Evolutionary conservation across 2,329 filamentous ascomycete species (phyloP).

Genomic region (Exophiala oligosperma): DNA sequence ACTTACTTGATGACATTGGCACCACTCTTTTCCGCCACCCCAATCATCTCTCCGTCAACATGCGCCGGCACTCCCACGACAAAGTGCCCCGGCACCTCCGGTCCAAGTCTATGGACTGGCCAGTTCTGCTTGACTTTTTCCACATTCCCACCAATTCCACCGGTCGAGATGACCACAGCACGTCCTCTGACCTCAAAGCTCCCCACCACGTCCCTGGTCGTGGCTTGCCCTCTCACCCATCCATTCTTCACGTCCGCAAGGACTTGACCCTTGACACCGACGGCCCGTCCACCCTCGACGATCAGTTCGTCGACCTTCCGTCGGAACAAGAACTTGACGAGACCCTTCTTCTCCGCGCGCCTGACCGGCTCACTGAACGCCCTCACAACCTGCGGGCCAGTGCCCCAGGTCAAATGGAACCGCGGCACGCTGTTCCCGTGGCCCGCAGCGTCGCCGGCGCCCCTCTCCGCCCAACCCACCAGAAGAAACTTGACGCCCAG

Average conservation of each 20-base stretch:
- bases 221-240: constrained; percentile 52
- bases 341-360: constrained; percentile 53
- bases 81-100: constrained; percentile 56
- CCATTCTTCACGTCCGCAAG: constrained; percentile 50
- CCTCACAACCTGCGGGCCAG: constrained; percentile 60
- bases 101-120: constrained; percentile 59
- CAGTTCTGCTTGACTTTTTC: constrained; percentile 60
- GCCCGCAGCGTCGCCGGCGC: constrained; percentile 55
- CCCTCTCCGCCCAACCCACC: constrained; percentile 64
- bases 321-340: constrained; percentile 57
- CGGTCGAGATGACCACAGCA: constrained; percentile 57
- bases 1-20: constrained; percentile 54
- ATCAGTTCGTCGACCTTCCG: constrained; percentile 59
- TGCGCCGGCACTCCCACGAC: constrained; percentile 63
- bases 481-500: constrained; percentile 55
- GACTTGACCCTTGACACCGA: constrained; percentile 57
- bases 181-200: constrained; percentile 56
- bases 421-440: constrained; percentile 64
- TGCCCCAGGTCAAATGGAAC: constrained; percentile 65
- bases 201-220: constrained; percentile 47
- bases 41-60: constrained; percentile 65
- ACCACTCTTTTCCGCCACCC: constrained; percentile 54
- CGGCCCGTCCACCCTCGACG: constrained; percentile 53
- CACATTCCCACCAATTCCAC: constrained; percentile 63
- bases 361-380: constrained; percentile 59